Evolutionary conservation across 192 early-diverging fungal species (phyloP), one percentile per base, ranked within the genome.

Genomic region (Oehlia diaphana): DNA sequence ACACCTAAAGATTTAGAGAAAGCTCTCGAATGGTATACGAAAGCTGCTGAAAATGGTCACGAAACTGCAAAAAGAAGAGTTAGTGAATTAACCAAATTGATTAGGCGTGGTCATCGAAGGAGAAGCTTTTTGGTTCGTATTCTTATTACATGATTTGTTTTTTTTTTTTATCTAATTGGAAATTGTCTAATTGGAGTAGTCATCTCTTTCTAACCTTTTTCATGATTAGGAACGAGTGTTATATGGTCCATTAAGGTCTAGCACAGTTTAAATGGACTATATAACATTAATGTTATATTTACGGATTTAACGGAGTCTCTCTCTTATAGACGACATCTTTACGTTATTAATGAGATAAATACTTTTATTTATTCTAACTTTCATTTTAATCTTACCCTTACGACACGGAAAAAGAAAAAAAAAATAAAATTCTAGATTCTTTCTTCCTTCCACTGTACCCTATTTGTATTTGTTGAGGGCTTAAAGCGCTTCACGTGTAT

Each of bases 1-100:
- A 77, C 76, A 6, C 12, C 21, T 7, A 77, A 68, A 66, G 44
- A 68, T 77, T 50, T 67, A 26, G 63, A 77, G 7, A 65, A 68
- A 49, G 76, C 76, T 47, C 21, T 77, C 26, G 76, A 77, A 47
- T 77, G 76, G 76, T 77, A 77, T 68, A n/a, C 9, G 7, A 77
- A 50, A 68, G 76, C 76, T 16, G 76, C 64, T 14, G 65, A 77
- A 8, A 65, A 77, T 28, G 76, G 76, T 23, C 64, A 67, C 13
- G 76, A 77, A 77, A 67, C 58, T 35, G 76, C 76, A 49, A 65
- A 26, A 47, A 66, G 67, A 49, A 63, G 76, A 47, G 64, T 68
- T 12, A 19, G 5, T 21, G 76, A 78, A 67, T 19, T 78, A 33
- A 9, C 39, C 1, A 78, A 63, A 49, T 8, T 49, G 2, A 68